A percentile compares a stretch with the other conserved stretches of the same genome.
These are phyloP conservation scores for Diaporthe ampelina DNA, from an alignment of 2,329 filamentous ascomycete species.

Conservation along the genomic window DNA sequence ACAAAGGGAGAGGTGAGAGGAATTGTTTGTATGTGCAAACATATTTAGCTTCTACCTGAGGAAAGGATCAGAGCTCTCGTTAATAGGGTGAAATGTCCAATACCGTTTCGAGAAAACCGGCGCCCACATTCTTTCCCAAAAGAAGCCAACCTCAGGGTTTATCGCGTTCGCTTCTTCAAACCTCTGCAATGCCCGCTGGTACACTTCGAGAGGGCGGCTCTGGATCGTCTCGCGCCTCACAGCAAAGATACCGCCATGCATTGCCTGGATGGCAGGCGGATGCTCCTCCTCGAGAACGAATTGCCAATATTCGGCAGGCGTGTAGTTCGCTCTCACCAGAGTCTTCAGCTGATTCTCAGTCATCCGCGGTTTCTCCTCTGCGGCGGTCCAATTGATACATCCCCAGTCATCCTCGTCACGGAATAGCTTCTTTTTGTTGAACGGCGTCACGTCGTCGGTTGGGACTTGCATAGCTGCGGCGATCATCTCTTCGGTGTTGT, in stretches of 20 bases:
- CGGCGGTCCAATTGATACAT: constrained; percentile 38
- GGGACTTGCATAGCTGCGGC: constrained; percentile 24
- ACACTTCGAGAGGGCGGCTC: constrained; percentile 31
- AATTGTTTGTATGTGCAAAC: too few species aligned
- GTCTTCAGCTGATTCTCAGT: constrained; percentile 39
- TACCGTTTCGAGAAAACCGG: constrained; percentile 42
- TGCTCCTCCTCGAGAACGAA: constrained; percentile 34
- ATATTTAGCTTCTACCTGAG: not conserved
- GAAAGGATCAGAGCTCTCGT: not conserved
- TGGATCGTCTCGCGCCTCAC: constrained; percentile 39
- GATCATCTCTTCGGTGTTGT: constrained; percentile 38
- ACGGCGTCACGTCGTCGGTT: constrained; percentile 41
- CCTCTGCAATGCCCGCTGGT: constrained; percentile 32
- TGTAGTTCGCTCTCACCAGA: constrained; percentile 36
- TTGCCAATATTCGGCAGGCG: constrained; percentile 40
- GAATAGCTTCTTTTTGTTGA: constrained; percentile 35
- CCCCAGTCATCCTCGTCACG: constrained; percentile 42
- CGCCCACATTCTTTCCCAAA: constrained; percentile 43
- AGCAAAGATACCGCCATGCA: constrained; percentile 42
- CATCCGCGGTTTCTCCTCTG: constrained; percentile 41
- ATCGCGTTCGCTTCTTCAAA: constrained; percentile 41
- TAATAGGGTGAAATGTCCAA: constrained; percentile 18
- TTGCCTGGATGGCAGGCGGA: constrained; percentile 41
- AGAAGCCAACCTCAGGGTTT: constrained; percentile 42
- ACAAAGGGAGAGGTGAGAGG: too few species aligned